phyloP scores from a whole-genome alignment of 2,329 filamentous ascomycete species.

The Epichloe gansuensis region DNA sequence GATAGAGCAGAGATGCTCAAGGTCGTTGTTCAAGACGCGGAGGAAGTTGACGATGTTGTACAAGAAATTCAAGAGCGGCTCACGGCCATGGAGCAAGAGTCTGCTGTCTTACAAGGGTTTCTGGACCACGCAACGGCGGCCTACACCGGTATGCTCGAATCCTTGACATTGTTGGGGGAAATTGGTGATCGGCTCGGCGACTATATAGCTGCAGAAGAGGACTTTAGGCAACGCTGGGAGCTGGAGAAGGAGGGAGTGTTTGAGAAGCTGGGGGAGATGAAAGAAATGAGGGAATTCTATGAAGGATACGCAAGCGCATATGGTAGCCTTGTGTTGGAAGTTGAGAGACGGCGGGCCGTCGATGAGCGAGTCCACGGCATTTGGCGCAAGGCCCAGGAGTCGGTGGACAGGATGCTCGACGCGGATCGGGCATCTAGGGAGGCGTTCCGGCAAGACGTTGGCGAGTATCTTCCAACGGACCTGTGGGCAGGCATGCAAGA shows the following conservation, averaged over 20 bases:
- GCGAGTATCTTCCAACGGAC: conserved; percentile 76
- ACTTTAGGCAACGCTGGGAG: conserved; percentile 57
- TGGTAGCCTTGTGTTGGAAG: conserved; percentile 71
- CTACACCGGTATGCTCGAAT: conserved; percentile 45
- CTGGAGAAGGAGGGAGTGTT: conserved; percentile 60
- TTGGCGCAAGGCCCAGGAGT: conserved; percentile 64
- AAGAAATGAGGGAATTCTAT: conserved; percentile 68
- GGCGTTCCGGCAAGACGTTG: conserved; percentile 67
- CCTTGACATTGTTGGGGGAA: conserved; percentile 55
- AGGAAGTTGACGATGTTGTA: conserved; percentile 53
- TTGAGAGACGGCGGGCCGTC: conserved; percentile 58
- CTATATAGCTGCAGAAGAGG: conserved; percentile 50
- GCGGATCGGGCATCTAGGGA: conserved; percentile 63
- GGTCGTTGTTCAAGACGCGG: conserved; percentile 61
- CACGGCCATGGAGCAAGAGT: conserved; percentile 62
- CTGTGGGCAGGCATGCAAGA: conserved; percentile 68
- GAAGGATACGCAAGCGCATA: conserved; percentile 78
- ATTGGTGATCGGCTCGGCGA: conserved; percentile 52
- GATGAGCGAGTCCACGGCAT: conserved; percentile 63
- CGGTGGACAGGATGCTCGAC: conserved; percentile 61
- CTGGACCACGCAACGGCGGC: conserved; percentile 36
- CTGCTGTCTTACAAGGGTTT: conserved; percentile 49
- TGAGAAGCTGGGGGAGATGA: conserved; percentile 60
- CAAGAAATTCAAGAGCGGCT: conserved; percentile 62
- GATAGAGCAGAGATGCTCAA: conserved; percentile 74